phyloP scores from a whole-genome alignment of 1,139 yeast genomes.

The Pichia terricola region DNA sequence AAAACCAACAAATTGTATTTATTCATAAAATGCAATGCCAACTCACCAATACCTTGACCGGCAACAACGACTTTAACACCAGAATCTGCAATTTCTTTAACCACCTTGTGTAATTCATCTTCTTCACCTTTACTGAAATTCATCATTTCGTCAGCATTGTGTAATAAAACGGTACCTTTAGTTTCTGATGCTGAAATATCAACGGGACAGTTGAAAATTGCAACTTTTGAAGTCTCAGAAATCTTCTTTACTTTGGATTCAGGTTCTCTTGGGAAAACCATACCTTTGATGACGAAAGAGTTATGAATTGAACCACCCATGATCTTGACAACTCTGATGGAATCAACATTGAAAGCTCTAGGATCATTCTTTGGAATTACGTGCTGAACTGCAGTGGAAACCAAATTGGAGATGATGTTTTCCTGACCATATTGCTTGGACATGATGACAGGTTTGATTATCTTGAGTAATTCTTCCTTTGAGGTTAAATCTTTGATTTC shows the following conservation, averaged over 20 bases:
- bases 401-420: slow-evolving; percentile 63
- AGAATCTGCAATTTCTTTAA: slow-evolving; percentile 72
- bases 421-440: slow-evolving; percentile 92
- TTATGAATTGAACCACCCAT: slow-evolving; percentile 80
- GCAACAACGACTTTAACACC: slow-evolving; percentile 88
- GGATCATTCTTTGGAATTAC: slow-evolving; percentile 58
- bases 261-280: slow-evolving; percentile 97
- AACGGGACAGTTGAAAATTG: slow-evolving; percentile 85
- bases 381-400: slow-evolving; percentile 76
- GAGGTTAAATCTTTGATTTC: slow-evolving; percentile 50
- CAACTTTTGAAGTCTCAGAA: slow-evolving; percentile 64
- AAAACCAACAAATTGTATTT: slow-evolving; percentile 76
- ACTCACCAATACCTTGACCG: slow-evolving; percentile 86
- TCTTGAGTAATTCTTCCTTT: slow-evolving; percentile 54
- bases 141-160: slow-evolving; percentile 94
- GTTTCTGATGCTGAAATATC: slow-evolving; percentile 95
- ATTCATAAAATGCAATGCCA: slow-evolving; percentile 87
- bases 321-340: slow-evolving; percentile 87
- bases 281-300: slow-evolving; percentile 83
- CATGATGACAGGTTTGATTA: slow-evolving; percentile 78
- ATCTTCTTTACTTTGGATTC: slow-evolving; percentile 77
- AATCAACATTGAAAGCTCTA: slow-evolving; percentile 70
- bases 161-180: slow-evolving; percentile 90
- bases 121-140: slow-evolving; percentile 96
- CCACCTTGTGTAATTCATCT: slow-evolving; percentile 78